Percentiles rank a stretch among this genome's conserved stretches.
Conservation (phyloP, 75 land plant genomes). For the Pinus tabuliformis region DNA sequence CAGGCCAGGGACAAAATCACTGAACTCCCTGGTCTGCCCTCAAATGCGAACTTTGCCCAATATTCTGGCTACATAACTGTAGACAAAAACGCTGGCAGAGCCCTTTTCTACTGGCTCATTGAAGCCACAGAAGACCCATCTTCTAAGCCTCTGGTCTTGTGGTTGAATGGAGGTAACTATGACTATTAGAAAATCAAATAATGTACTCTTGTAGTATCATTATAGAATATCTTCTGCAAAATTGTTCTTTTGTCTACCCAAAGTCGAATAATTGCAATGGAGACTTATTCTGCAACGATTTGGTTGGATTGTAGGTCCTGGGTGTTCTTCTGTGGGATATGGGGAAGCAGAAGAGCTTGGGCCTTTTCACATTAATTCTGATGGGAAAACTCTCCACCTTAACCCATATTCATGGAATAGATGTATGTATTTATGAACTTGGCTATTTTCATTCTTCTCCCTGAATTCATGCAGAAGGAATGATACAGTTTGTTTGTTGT, state of each 20-base stretch:
- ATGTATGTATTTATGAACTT: slow-evolving; percentile 16
- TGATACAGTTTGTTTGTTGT: too few relatives aligned
- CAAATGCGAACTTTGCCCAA: slow-evolving; percentile 38
- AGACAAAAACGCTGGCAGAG: slow-evolving; percentile 52
- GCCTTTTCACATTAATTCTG: slow-evolving; percentile 63
- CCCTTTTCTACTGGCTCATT: slow-evolving; percentile 69
- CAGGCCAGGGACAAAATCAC: slow-evolving; percentile 39
- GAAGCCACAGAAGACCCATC: slow-evolving; percentile 35
- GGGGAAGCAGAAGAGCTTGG: slow-evolving; percentile 81
- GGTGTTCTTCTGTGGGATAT: slow-evolving; percentile 66
- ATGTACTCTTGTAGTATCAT: too few relatives aligned
- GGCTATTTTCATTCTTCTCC: too few relatives aligned
- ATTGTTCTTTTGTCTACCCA: too few relatives aligned
- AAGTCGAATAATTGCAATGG: too few relatives aligned
- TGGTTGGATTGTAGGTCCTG: slow-evolving; percentile 48
- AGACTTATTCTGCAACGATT: too few relatives aligned
- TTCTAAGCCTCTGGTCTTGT: slow-evolving; percentile 64
- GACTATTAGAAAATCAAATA: too few relatives aligned
- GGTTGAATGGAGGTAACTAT: slow-evolving; percentile 73
- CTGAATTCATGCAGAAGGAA: too few relatives aligned
- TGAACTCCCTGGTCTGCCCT: slow-evolving; percentile 55
- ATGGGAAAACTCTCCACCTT: slow-evolving; percentile 59
- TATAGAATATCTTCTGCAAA: too few relatives aligned
- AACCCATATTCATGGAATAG: slow-evolving; percentile 29
- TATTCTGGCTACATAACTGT: slow-evolving; percentile 76